Evolutionary conservation across 208 protist species (phyloP), one percentile per base, ranked within the genome.

Genomic region (Endotrypanum monterogeii): DNA sequence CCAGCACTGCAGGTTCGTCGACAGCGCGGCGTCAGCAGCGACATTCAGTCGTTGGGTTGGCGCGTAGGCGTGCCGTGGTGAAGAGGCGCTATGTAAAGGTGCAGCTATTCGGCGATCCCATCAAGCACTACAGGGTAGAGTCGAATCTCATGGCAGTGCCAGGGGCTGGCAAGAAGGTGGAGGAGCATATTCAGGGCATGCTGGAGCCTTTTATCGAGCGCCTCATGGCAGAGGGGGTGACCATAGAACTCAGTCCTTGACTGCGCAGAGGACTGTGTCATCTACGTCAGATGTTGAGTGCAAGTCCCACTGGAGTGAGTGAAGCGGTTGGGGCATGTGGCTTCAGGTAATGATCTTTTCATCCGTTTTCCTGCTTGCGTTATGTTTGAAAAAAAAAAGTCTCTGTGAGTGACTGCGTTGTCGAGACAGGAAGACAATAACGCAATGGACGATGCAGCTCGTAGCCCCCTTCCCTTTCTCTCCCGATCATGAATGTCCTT

Each of bases 31-130:
- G 61, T 44, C 67, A 60, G 37, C 61, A 41, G 14, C 81, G 79
- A 30, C 60, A 76, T 56, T 87, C 88, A 8, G 76, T 94, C 30
- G 75, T 78, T 30, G 89, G 93, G 48, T 69, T 96, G 28, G 55
- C 86, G 8, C 76, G 56, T 23, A 83, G 88, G 46, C 84, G 85
- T 41, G 83, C 83, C 23, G 54, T 76, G 2, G 88, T 96, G 39
- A 79, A 69, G 65, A 83, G 71, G 54, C 83, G 89, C 9, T 70
- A 67, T n/a, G 44, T 96, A 23, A 92, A 91, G 73, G 69, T 93
- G 52, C 93, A 97, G 82, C 78, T 94, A 14, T 97, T 97, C 77
- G 90, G 86, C 12, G 87, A 97, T 55, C 93, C 93, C 23, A 70
- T 97, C n/a, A 95, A 94, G 73, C 85, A 61, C 69, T 94, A 95